A percentile compares a stretch with the other conserved stretches of the same genome.
Evolutionary conservation across 306 rosid genomes (phyloP).

Genomic region (Vachellia pachyceras): DNA sequence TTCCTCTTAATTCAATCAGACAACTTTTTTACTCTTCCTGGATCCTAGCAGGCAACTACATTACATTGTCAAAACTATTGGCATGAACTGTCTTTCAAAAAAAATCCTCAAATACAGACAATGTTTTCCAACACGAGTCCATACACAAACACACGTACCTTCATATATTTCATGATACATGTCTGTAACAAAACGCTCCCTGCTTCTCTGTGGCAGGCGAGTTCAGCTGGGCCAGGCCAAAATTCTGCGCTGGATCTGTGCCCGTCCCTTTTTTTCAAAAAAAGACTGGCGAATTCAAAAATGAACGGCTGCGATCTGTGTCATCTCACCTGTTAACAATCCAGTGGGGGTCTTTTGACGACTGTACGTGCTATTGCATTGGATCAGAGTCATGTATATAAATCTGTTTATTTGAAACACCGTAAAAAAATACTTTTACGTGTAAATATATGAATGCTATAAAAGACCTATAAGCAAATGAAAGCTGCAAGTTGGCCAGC

Average conservation of each 20-base stretch:
- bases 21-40: constrained; percentile 37
- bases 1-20: too few relatives aligned
- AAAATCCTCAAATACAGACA: constrained; percentile 35
- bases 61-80: constrained; percentile 42
- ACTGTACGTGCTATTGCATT: constrained; percentile 22
- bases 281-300: constrained; percentile 62
- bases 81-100: constrained; percentile 35
- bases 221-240: constrained; percentile 55
- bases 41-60: constrained; percentile 28
- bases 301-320: constrained; percentile 43
- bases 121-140: constrained; percentile 33
- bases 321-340: constrained; percentile 1
- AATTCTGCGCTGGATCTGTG: constrained; percentile 45
- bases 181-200: not conserved
- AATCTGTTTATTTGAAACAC: too few relatives aligned
- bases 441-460: too few relatives aligned
- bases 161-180: constrained; percentile 8
- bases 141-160: not conserved
- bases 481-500: constrained; percentile 11
- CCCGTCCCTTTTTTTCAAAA: constrained; percentile 35
- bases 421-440: too few relatives aligned
- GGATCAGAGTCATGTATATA: not conserved
- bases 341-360: constrained; percentile 20
- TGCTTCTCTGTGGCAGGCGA: constrained; percentile 40
- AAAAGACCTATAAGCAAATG: not conserved